Evolutionary conservation across 1,284 basidiomycete genomes (phyloP).

Genomic region (Lentinula novae-zelandiae): DNA sequence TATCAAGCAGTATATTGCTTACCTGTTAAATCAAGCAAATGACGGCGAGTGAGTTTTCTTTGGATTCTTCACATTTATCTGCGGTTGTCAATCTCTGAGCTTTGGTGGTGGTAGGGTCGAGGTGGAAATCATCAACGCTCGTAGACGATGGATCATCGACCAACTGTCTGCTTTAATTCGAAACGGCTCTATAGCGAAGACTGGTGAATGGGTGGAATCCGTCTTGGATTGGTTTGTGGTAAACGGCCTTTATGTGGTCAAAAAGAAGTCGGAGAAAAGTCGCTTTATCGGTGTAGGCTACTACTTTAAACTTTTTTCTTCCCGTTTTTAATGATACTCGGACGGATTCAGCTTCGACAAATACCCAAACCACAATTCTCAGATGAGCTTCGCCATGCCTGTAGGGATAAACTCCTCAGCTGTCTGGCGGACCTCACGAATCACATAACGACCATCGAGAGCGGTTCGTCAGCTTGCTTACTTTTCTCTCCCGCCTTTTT

Average conservation of each 20-base stretch:
- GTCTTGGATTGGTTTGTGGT: conserved; percentile 82
- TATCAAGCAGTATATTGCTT: conserved; percentile 75
- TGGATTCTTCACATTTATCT: too few relatives aligned
- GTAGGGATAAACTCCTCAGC: conserved; percentile 68
- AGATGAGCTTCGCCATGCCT: conserved; percentile 63
- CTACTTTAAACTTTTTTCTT: neutral
- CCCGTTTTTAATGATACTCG: neutral
- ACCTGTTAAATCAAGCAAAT: conserved; percentile 65
- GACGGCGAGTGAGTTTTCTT: conserved; percentile 29
- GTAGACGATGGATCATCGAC: conserved; percentile 82
- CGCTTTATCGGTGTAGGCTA: conserved; percentile 55
- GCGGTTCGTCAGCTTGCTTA: conserved; percentile 29
- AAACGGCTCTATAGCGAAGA: conserved; percentile 79
- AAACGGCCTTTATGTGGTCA: conserved; percentile 78
- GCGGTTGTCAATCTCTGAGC: neutral
- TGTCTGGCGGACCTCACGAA: conserved; percentile 75
- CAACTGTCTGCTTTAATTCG: conserved; percentile 80
- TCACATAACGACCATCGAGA: conserved; percentile 49
- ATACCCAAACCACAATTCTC: conserved; percentile 71
- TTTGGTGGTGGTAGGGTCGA: conserved; percentile 38
- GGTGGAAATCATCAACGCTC: conserved; percentile 45
- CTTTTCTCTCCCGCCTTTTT: neutral
- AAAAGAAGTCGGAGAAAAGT: conserved; percentile 74
- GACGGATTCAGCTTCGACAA: conserved; percentile 47
- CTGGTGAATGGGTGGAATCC: conserved; percentile 72